phyloP scores from a whole-genome alignment of 2,329 filamentous ascomycete species.

The Talaromyces sp. region DNA sequence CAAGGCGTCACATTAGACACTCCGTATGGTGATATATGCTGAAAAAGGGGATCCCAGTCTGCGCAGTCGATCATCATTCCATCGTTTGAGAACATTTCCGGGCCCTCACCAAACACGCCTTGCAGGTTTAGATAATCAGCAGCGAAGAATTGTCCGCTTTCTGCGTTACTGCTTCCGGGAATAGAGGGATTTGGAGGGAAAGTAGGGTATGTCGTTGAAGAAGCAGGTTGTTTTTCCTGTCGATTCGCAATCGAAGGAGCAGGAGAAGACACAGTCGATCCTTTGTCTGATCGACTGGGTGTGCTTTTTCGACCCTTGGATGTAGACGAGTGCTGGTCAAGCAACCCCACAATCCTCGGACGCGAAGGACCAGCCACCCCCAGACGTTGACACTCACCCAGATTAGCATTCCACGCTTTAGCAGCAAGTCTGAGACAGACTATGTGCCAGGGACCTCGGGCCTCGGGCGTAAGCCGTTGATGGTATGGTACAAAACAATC shows the following conservation, averaged over 20 bases:
- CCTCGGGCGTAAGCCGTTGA: constrained; percentile 5
- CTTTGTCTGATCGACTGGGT: background rate
- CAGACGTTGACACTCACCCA: background rate
- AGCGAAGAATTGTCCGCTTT: background rate
- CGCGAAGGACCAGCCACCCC: background rate
- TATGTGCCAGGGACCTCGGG: constrained; percentile 10
- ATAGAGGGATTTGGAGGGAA: background rate
- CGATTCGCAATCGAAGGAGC: background rate
- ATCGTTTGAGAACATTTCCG: background rate
- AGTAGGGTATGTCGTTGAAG: background rate
- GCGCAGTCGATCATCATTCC: constrained; percentile 1
- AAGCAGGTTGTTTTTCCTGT: background rate
- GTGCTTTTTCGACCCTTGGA: background rate
- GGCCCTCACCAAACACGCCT: background rate
- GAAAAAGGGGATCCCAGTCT: constrained; percentile 12
- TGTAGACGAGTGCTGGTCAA: background rate
- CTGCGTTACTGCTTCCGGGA: background rate
- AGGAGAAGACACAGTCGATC: background rate
- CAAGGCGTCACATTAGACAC: background rate
- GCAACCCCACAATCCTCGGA: constrained; percentile 5
- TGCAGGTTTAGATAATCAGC: background rate
- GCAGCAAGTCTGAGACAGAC: constrained; percentile 10
- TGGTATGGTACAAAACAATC: constrained; percentile 2
- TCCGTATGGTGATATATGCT: constrained; percentile 15
- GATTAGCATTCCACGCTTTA: constrained; percentile 11